Evolutionary conservation across 495 filamentous ascomycete genomes (phyloP).

Genomic region (Aspergillus olivimuriae): DNA sequence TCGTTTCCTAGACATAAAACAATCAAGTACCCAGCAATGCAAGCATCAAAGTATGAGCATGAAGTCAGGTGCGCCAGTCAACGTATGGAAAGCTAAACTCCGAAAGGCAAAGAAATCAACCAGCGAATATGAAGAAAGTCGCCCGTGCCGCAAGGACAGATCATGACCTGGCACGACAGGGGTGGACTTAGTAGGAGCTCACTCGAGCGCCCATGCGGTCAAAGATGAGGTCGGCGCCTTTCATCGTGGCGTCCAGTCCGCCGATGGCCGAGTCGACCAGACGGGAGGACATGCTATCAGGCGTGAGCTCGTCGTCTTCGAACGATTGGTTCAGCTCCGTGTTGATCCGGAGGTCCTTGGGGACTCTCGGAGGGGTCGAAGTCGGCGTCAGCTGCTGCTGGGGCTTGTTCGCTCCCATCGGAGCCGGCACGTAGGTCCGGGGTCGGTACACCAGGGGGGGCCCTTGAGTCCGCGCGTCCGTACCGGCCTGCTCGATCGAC

Average conservation of each 20-base stretch:
- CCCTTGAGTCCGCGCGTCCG: constrained; percentile 52
- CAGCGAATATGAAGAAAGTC: too few species aligned
- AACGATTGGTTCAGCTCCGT: constrained; percentile 33
- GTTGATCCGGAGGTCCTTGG: constrained; percentile 40
- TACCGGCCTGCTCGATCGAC: constrained; percentile 58
- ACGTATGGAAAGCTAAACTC: constrained; percentile 4
- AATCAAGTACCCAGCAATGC: constrained; percentile 1
- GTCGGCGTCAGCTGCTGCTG: constrained; percentile 22
- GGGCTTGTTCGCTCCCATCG: constrained; percentile 21
- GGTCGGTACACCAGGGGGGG: constrained; percentile 40
- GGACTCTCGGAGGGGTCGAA: constrained; percentile 26
- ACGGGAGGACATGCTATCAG: constrained; percentile 63
- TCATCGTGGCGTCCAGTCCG: constrained; percentile 34
- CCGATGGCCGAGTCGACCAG: constrained; percentile 49
- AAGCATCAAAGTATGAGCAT: background rate
- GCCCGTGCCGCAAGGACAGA: too few species aligned
- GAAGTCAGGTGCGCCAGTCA: constrained; percentile 1
- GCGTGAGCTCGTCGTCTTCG: constrained; percentile 51
- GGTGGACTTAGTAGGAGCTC: constrained; percentile 20
- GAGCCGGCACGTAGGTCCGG: constrained; percentile 33
- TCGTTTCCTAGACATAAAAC: constrained; percentile 6
- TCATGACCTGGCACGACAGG: too few species aligned
- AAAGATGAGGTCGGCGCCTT: constrained; percentile 35
- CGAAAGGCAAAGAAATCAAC: constrained; percentile 1
- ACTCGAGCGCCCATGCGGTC: constrained; percentile 39